Evolutionary conservation across 768 basidiomycete genomes (phyloP).

Genomic region (Tulasnella sp.): DNA sequence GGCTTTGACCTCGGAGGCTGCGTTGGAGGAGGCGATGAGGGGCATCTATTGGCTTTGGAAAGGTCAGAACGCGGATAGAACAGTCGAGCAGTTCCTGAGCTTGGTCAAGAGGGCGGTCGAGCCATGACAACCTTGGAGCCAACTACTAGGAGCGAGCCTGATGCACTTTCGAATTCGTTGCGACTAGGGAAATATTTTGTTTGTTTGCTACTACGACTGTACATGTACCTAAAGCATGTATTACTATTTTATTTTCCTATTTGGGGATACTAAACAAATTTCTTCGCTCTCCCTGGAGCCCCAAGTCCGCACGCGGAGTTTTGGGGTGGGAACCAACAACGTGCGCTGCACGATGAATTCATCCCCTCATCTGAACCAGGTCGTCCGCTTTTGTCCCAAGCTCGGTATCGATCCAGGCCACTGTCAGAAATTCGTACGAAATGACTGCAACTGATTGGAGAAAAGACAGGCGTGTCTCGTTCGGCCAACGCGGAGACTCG

Average conservation of each 20-base stretch:
- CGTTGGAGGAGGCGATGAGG: constrained; percentile 16
- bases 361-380: too few species aligned
- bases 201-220: not conserved
- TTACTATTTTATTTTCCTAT: not conserved
- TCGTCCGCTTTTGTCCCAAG: not conserved
- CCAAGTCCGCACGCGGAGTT: not conserved
- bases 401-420: not conserved
- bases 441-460: not conserved
- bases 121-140: not conserved
- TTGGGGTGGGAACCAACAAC: not conserved
- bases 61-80: not conserved
- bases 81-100: constrained; percentile 9
- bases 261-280: not conserved
- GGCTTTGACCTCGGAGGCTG: not conserved
- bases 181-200: not conserved
- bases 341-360: not conserved
- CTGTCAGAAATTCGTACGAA: not conserved
- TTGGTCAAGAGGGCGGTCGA: constrained; percentile 10
- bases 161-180: not conserved
- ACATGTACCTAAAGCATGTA: not conserved
- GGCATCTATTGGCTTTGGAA: constrained; percentile 18
- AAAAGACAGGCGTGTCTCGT: too few species aligned
- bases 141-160: not conserved
- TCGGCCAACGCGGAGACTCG: too few species aligned
- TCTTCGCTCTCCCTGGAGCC: not conserved